These are phyloP conservation scores for Hortiboletus flavorubellus DNA, from an alignment of 768 basidiomycete genomes.

Conservation along the genomic window DNA sequence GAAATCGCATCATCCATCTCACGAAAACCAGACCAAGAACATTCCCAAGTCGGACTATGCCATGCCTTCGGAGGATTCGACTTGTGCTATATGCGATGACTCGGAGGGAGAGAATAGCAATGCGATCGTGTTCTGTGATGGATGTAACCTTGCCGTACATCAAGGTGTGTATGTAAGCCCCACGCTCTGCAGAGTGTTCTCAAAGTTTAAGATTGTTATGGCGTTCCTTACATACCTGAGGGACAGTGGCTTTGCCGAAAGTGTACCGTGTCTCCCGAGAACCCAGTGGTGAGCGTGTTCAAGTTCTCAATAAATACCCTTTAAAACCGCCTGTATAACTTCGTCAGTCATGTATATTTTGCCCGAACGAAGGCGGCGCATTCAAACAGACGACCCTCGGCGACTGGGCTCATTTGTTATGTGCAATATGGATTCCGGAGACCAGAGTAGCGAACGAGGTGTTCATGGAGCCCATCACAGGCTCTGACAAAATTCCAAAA, in stretches of 20 bases:
- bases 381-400: conserved; percentile 95
- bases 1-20: conserved; percentile 1
- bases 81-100: conserved; percentile 96
- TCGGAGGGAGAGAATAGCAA: conserved; percentile 98
- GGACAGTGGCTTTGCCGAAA: conserved; percentile 99
- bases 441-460: conserved; percentile 89
- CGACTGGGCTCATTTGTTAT: conserved; percentile 94
- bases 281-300: conserved; percentile 71
- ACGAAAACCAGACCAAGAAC: conserved; percentile 70
- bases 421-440: conserved; percentile 97
- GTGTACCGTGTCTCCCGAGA: conserved; percentile 96
- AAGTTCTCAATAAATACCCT: not conserved
- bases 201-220: conserved; percentile 82
- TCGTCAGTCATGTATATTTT: conserved; percentile 82
- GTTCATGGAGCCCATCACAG: conserved; percentile 98
- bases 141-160: conserved; percentile 98
- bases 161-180: conserved; percentile 62
- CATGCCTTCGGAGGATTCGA: conserved; percentile 91
- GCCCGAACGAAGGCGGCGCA: conserved; percentile 95
- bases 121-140: conserved; percentile 98
- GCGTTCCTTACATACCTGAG: conserved; percentile 98
- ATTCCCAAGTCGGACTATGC: conserved; percentile 86
- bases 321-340: not conserved
- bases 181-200: not conserved
- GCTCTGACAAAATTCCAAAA: conserved; percentile 83